Percentiles rank a stretch among this genome's conserved stretches.
Conservation (phyloP, 2,329 filamentous ascomycete species). For the Grosmannia penicillata region DNA sequence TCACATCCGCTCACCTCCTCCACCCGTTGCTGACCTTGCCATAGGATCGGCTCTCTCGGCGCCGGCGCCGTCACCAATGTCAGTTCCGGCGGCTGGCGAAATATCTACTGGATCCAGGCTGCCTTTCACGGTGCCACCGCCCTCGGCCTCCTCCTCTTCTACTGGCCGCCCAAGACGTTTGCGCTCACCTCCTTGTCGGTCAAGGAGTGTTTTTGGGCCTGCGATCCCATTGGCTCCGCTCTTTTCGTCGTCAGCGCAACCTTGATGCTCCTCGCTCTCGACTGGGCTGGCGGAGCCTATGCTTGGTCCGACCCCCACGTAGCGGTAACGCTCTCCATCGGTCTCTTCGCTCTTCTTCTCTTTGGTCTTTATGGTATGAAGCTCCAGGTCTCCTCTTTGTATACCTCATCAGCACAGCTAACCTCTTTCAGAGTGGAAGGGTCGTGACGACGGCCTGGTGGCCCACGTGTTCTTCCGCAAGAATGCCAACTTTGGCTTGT, state of each 20-base stretch:
- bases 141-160: constrained; percentile 30
- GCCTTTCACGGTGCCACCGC: constrained; percentile 33
- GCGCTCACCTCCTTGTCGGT: constrained; percentile 23
- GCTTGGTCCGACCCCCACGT: constrained; percentile 23
- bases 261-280: constrained; percentile 27
- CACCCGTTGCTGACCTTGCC: no score
- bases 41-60: constrained; percentile 30
- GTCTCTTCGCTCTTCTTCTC: constrained; percentile 22
- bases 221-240: constrained; percentile 30
- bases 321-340: constrained; percentile 24
- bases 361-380: constrained; percentile 25
- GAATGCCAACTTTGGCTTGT: constrained; percentile 38
- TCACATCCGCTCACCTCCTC: no score
- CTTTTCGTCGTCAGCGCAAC: constrained; percentile 28
- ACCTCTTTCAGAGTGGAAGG: constrained; percentile 35
- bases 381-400: neutral
- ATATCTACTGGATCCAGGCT: constrained; percentile 45
- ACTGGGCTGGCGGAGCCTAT: constrained; percentile 30
- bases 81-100: constrained; percentile 31
- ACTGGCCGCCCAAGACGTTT: constrained; percentile 26
- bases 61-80: constrained; percentile 37
- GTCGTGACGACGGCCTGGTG: constrained; percentile 35
- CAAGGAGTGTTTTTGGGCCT: constrained; percentile 27
- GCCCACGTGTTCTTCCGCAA: constrained; percentile 39
- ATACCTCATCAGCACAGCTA: neutral